These are phyloP conservation scores for Xanthoparmelia taractica DNA, from an alignment of 495 filamentous ascomycete genomes.

Conservation along the genomic window DNA sequence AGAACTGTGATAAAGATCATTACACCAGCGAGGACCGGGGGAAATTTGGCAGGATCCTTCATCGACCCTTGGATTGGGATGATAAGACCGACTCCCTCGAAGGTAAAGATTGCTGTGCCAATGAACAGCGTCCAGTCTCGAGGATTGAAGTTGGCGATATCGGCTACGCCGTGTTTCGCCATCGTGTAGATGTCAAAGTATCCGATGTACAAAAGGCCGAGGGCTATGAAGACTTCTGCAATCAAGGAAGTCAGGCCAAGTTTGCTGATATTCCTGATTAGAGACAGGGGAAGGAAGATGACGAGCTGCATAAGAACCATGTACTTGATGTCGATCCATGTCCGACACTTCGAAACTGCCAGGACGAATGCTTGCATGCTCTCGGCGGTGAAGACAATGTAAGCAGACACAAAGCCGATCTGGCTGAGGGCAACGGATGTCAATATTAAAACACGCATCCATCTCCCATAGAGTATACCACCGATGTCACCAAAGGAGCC, in stretches of 20 bases:
- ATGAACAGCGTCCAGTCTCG: constrained; percentile 93
- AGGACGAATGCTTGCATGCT: constrained; percentile 91
- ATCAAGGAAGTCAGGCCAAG: constrained; percentile 83
- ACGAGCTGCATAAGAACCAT: constrained; percentile 90
- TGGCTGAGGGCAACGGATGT: constrained; percentile 88
- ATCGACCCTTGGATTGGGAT: constrained; percentile 98
- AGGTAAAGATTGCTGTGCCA: constrained; percentile 97
- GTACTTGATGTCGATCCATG: constrained; percentile 72
- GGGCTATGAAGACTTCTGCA: constrained; percentile 86
- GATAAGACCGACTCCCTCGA: constrained; percentile 96
- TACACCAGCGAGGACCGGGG: constrained; percentile 71
- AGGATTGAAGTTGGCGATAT: constrained; percentile 80
- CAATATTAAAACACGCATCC: constrained; percentile 81
- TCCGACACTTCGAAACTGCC: constrained; percentile 73
- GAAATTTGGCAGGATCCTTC: constrained; percentile 80
- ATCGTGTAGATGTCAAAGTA: constrained; percentile 89
- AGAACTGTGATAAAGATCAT: constrained; percentile 92
- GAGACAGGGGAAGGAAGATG: constrained; percentile 84
- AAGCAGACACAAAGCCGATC: constrained; percentile 92
- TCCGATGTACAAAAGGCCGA: constrained; percentile 88
- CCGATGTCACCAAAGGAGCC: constrained; percentile 96
- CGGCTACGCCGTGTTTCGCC: constrained; percentile 64
- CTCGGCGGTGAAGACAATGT: constrained; percentile 95
- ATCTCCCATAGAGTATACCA: constrained; percentile 79
- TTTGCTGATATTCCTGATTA: constrained; percentile 93